Base-by-base conservation (phyloP, 441 rosid genomes). In the Brassica balearica region DNA sequence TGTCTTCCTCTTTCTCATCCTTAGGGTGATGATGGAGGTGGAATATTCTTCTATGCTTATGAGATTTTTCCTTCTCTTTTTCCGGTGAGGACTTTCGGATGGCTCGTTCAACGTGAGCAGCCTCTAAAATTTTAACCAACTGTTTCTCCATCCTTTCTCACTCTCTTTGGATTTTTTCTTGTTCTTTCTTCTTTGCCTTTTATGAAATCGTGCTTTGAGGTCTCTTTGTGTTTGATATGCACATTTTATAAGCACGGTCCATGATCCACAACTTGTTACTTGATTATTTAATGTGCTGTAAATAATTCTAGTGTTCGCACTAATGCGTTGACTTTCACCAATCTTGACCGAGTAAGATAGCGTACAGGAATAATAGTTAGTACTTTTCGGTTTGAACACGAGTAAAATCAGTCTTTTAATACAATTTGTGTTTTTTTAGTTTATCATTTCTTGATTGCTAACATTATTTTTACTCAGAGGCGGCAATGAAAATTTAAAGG, bases 1-100 rank as follows among this genome's bases (percentile, higher is more conserved):
- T 38, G 43, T 38, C 43, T 38, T 38, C 43, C 2, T 61, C 75
- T 77, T 77, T 27, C 55, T 71, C 76, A 65, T 77, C 76, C 2
- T 71, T 71, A 55, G 76, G 25, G 38, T 77, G 72, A 58, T 71
- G 76, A 58, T 77, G 81, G 8, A 56, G 62, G 14, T 77, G 76
- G 62, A 77, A 71, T 19, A 77, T 38, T 43, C 81, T 51, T 71
- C 72, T 71, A 71, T 77, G 76, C 32, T 41, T 71, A 27, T 71
- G 81, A 0, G 46, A 12, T 41, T 70, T 77, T 8, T 71, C 76
- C 34, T 71, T 71, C 38, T 65, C 9, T 5, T 71, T 65, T 41
- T 22, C 15, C 22, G 76, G 76, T 0, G 76, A 71, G 0, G 25
- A 7, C 3, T 55, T 67, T 14, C 25, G 38, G 4, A 71, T 77